Percentiles rank a stretch among this genome's conserved stretches.
Conservation (phyloP, 257 asterid genomes). For the Ilex asprella region DNA sequence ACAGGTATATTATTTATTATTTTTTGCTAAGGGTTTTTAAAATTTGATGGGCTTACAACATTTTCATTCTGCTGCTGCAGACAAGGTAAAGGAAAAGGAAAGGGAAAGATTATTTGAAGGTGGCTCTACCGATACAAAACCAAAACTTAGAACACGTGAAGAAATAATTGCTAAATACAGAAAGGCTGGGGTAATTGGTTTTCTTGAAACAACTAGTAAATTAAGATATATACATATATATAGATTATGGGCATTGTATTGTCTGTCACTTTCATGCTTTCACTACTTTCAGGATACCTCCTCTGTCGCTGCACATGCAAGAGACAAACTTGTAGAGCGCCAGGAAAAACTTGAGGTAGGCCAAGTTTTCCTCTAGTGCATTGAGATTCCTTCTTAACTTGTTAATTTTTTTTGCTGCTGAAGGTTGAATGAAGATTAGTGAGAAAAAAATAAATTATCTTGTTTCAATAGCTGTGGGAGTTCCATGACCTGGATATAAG, state of each 20-base stretch:
- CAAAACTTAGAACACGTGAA: conserved; percentile 67
- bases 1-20: conserved; percentile 31
- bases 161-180: conserved; percentile 95
- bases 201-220: conserved; percentile 15
- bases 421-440: too few relatives aligned
- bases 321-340: conserved; percentile 80
- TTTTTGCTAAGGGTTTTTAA: neutral
- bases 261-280: conserved; percentile 7
- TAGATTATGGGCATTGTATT: conserved; percentile 10
- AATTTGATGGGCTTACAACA: conserved; percentile 8
- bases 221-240: neutral
- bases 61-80: conserved; percentile 23
- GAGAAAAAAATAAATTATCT: too few relatives aligned
- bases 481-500: neutral
- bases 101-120: conserved; percentile 76
- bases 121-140: conserved; percentile 48
- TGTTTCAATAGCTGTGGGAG: neutral
- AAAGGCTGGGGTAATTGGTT: conserved; percentile 49
- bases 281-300: conserved; percentile 58
- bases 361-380: neutral
- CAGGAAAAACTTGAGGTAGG: conserved; percentile 85
- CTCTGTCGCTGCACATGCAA: conserved; percentile 74
- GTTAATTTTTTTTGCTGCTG: too few relatives aligned
- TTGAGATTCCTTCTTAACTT: neutral
- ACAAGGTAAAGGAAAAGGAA: conserved; percentile 45